These are phyloP conservation scores for Leccinum uliginosum DNA, from an alignment of 768 basidiomycete genomes.

Conservation along the genomic window DNA sequence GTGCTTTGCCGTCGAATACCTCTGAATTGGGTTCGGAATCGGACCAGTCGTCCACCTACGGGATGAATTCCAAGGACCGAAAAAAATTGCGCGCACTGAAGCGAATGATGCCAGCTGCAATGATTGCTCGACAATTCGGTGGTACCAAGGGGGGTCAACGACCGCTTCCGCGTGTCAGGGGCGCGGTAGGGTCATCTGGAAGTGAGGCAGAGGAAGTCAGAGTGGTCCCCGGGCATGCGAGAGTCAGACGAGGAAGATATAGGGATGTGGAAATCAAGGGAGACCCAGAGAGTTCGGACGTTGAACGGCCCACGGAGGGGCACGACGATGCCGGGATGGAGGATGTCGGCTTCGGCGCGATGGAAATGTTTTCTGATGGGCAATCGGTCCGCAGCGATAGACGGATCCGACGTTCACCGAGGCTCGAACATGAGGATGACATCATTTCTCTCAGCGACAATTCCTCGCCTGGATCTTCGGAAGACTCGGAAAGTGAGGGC, in stretches of 20 bases:
- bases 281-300: slow-evolving; percentile 59
- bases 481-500: slow-evolving; percentile 10
- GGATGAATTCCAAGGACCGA: slow-evolving; percentile 29
- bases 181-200: slow-evolving; percentile 12
- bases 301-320: slow-evolving; percentile 12
- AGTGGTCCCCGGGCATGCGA: slow-evolving; percentile 50
- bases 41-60: slow-evolving; percentile 8
- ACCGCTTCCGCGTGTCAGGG: slow-evolving; percentile 8
- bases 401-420: slow-evolving; percentile 17
- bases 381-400: slow-evolving; percentile 19
- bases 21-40: slow-evolving; percentile 8
- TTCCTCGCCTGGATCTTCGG: slow-evolving; percentile 8
- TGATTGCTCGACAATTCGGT: slow-evolving; percentile 38
- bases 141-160: slow-evolving; percentile 9
- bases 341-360: neutral
- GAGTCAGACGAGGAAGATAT: slow-evolving; percentile 35
- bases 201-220: slow-evolving; percentile 37
- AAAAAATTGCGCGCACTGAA: slow-evolving; percentile 37
- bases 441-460: slow-evolving; percentile 24
- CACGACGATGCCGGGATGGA: neutral
- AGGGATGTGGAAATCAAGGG: slow-evolving; percentile 47
- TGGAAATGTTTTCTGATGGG: slow-evolving; percentile 10
- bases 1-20: slow-evolving; percentile 14
- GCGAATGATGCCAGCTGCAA: slow-evolving; percentile 53
- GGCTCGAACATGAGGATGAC: slow-evolving; percentile 2